Base-by-base conservation (phyloP, 1,284 basidiomycete genomes). In the Cystobasidiaceae sp. region DNA sequence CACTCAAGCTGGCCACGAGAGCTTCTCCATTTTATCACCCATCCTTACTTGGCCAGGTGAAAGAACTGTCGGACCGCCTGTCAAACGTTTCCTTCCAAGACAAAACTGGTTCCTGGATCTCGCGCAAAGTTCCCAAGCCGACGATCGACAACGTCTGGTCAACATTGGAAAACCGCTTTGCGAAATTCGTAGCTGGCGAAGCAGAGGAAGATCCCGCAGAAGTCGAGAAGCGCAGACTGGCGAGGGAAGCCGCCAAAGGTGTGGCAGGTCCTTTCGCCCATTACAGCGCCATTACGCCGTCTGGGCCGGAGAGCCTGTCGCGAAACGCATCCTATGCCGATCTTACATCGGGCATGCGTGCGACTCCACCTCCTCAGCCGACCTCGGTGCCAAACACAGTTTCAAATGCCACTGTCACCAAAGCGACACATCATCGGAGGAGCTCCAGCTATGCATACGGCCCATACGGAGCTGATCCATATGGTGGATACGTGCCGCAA, bases 171-270 rank as follows among this genome's bases (percentile, higher is more conserved):
- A 89, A 89, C n/a, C 84, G 89, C 13, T 85, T 99, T 71, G 93
- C 92, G 30, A 96, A 96, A 76, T 89, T 99, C 72, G 94, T 99
- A 68, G 91, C 93, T 13, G 96, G 93, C 2, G 92, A 94, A 64
- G 83, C 80, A 77, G 68, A 78, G 74, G 66, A 70, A 49, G 61
- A 64, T 30, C 51, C 61, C 19, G 51, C 61, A 21, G 41, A 54
- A 11, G 52, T 33, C 7, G 77, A 77, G 7, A 83, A 32, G 68
- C 71, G 54, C 33, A 66, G 49, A 51, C 66, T 68, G 17, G 69
- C 70, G 28, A 71, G 70, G 48, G 70, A 75, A 65, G 66, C 70
- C 23, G 67, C 73, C 23, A 72, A 75, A 61, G 51, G 55, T 25
- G 41, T 41, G 69, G 80, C 83, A 9, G 94, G 93, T 0, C 90